These are phyloP conservation scores for Sanghuangporus weigelae DNA, from an alignment of 1,284 basidiomycete species.

Conservation along the genomic window DNA sequence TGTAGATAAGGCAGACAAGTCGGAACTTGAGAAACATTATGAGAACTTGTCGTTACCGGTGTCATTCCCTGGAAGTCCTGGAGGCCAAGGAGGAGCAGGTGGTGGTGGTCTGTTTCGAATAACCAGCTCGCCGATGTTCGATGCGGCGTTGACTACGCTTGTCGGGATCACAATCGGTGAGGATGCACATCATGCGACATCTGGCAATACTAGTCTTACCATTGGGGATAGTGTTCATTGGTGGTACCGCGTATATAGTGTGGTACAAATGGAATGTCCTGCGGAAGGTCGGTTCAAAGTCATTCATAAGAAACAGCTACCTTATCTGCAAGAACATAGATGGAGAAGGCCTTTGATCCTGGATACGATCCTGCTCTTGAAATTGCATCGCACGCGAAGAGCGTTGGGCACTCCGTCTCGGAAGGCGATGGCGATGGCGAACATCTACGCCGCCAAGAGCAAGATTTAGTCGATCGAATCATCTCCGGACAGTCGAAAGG, in stretches of 20 bases:
- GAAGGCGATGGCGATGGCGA: slow-evolving; percentile 36
- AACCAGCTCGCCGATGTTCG: slow-evolving; percentile 30
- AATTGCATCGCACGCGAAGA: slow-evolving; percentile 46
- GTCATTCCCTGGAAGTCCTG: slow-evolving; percentile 13
- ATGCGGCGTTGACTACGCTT: slow-evolving; percentile 54
- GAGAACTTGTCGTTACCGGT: slow-evolving; percentile 14
- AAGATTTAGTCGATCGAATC: slow-evolving; percentile 72
- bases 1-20: not conserved
- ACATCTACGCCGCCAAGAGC: slow-evolving; percentile 66
- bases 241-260: slow-evolving; percentile 65
- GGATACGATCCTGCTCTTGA: slow-evolving; percentile 80
- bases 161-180: slow-evolving; percentile 57
- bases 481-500: slow-evolving; percentile 67
- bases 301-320: not conserved
- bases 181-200: slow-evolving; percentile 20
- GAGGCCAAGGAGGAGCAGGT: slow-evolving; percentile 12
- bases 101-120: slow-evolving; percentile 16
- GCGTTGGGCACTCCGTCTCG: slow-evolving; percentile 22
- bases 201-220: not conserved
- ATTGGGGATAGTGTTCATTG: slow-evolving; percentile 48
- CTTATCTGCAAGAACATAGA: slow-evolving; percentile 32
- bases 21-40: slow-evolving; percentile 3
- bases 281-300: slow-evolving; percentile 47
- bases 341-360: slow-evolving; percentile 56
- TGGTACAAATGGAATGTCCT: slow-evolving; percentile 82